phyloP scores from a whole-genome alignment of 352 stramenopile genomes.

The Phytophthora palmivora region DNA sequence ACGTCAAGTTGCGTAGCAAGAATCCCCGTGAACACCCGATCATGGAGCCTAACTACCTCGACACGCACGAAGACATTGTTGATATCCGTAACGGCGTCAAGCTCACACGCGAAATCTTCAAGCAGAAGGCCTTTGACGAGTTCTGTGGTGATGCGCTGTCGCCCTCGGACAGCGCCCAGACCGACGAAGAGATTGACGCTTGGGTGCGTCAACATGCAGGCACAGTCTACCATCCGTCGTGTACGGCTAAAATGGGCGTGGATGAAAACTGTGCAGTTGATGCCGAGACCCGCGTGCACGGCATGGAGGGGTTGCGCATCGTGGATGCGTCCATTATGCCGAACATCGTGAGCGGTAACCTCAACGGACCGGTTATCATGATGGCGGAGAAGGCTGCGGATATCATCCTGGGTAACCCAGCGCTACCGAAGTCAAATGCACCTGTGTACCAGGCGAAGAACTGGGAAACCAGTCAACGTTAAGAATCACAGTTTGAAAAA shows the following conservation, averaged over 20 bases:
- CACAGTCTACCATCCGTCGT: slow-evolving; percentile 87
- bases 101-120: slow-evolving; percentile 83
- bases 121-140: slow-evolving; percentile 83
- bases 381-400: slow-evolving; percentile 93
- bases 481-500: too few relatives aligned
- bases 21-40: slow-evolving; percentile 75
- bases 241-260: slow-evolving; percentile 86
- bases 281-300: slow-evolving; percentile 78
- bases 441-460: slow-evolving; percentile 69
- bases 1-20: slow-evolving; percentile 68
- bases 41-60: slow-evolving; percentile 87
- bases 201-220: slow-evolving; percentile 79
- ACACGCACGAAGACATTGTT: slow-evolving; percentile 67
- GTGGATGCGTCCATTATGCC: slow-evolving; percentile 94
- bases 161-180: slow-evolving; percentile 53
- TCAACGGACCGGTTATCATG: slow-evolving; percentile 93
- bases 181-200: slow-evolving; percentile 73
- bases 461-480: slow-evolving; percentile 76
- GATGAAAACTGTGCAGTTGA: slow-evolving; percentile 86
- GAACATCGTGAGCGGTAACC: slow-evolving; percentile 93
- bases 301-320: slow-evolving; percentile 86
- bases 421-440: slow-evolving; percentile 65
- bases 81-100: slow-evolving; percentile 77
- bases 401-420: slow-evolving; percentile 80
- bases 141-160: slow-evolving; percentile 78